Evolutionary conservation across 2,329 filamentous ascomycete species (phyloP), one percentile per base, ranked within the genome.

Genomic region (Septoria petroselini): DNA sequence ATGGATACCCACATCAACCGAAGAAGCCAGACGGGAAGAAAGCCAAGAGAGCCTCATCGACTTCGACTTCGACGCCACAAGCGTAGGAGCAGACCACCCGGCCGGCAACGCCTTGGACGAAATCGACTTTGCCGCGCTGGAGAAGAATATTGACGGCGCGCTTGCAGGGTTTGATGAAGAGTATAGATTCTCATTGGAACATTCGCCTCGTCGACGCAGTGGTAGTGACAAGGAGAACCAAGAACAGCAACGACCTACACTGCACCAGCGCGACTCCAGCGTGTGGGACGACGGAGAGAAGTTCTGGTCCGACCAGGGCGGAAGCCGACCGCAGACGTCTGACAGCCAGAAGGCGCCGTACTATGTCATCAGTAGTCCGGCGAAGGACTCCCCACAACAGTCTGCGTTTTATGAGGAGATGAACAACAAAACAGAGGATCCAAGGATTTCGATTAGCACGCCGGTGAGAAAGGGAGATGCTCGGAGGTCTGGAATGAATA

Each of bases 261-360:
- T 8, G 4, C 33, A 46, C 11, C 15, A 46, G 21, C 40, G 39
- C 19, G 48, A 23, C 35, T 77, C 68, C 39, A 61, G 66, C 65
- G 47, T 70, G 57, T 60, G 68, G 68, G 46, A 68, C 58, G 57
- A 67, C 52, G 51, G 67, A 43, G 59, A 70, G 60, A 54, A 60
- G 42, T 62, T 62, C 55, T 61, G 66, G 65, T 25, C 21, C 3
- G 12, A 52, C 7, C 7, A 51, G 25, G 41, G n/a, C n/a, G n/a
- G 23, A 38, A 25, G 15, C 18, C 35, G 41, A 34, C 25, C 43
- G 14, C 31, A 40, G 19, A 35, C 21, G 7, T 14, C 19, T 39
- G 17, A 23, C 29, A 19, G 33, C 15, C n/a, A 44, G 37, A 11
- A 27, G 31, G 29, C 23, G 40, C 25, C 25, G 14, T 21, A 41